These are phyloP conservation scores for Euptelea pleiosperma DNA, from an alignment of 164 flowering plant genomes.

Conservation along the genomic window DNA sequence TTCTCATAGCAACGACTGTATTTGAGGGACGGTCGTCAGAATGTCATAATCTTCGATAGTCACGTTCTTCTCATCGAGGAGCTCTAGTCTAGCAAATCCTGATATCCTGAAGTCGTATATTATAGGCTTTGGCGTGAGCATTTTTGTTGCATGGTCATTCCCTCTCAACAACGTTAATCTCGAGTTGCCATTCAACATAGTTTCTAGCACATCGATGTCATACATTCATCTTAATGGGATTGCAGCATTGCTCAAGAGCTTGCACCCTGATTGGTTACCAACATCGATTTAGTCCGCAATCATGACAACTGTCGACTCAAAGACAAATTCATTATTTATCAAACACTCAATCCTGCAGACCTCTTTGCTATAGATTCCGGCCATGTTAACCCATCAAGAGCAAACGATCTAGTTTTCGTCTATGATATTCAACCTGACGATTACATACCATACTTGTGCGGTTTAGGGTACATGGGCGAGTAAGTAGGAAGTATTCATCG, in stretches of 20 bases:
- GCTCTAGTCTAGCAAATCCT: slow-evolving; percentile 31
- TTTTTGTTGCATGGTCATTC: slow-evolving; percentile 46
- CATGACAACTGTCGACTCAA: slow-evolving; percentile 7
- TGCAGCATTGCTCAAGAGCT: slow-evolving; percentile 5
- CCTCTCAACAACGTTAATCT: slow-evolving; percentile 18
- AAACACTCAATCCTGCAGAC: no score
- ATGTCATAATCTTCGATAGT: slow-evolving; percentile 22
- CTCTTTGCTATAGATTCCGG: slow-evolving; percentile 46
- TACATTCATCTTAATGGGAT: slow-evolving; percentile 18
- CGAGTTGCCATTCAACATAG: slow-evolving; percentile 8
- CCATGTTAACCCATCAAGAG: slow-evolving; percentile 43
- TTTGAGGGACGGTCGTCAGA: slow-evolving; percentile 47
- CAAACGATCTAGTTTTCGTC: slow-evolving; percentile 45
- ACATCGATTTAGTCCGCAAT: slow-evolving; percentile 7
- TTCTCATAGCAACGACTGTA: slow-evolving; percentile 28
- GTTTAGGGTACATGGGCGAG: slow-evolving; percentile 28
- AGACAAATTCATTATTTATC: no score
- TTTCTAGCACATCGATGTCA: slow-evolving; percentile 23
- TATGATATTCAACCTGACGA: slow-evolving; percentile 39
- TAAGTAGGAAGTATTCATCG: slow-evolving; percentile 20
- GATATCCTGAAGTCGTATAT: slow-evolving; percentile 57
- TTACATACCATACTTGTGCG: no score
- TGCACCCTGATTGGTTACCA: slow-evolving; percentile 11
- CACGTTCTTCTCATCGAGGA: no score
- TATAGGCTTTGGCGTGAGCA: slow-evolving; percentile 46